Percentiles rank a stretch among this genome's conserved stretches.
Evolutionary conservation across 257 asterid species (phyloP).

Genomic region (Paraleonurus japonicus): DNA sequence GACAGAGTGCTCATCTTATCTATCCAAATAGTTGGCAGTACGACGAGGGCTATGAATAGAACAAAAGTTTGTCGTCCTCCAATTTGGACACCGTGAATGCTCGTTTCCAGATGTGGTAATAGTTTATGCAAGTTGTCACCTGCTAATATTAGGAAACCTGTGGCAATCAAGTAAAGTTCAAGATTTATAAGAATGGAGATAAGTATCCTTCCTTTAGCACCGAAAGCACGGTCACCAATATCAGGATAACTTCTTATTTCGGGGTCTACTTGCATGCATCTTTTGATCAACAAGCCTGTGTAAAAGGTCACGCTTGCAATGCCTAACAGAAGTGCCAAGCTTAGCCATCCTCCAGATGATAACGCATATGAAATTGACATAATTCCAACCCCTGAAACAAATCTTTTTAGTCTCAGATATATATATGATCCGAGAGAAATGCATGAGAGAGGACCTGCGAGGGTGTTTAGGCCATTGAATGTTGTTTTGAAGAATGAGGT

Average conservation of each 20-base stretch:
- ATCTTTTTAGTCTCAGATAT: not conserved
- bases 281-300: slow-evolving; percentile 50
- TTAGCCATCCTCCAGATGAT: slow-evolving; percentile 68
- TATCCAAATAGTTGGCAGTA: slow-evolving; percentile 53
- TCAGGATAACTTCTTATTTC: slow-evolving; percentile 54
- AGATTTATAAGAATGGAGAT: slow-evolving; percentile 44
- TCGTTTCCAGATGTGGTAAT: slow-evolving; percentile 31
- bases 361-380: slow-evolving; percentile 59
- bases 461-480: slow-evolving; percentile 58
- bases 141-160: slow-evolving; percentile 54
- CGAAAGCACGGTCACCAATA: slow-evolving; percentile 54
- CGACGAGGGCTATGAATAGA: slow-evolving; percentile 36
- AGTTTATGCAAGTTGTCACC: slow-evolving; percentile 53
- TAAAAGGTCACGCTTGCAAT: slow-evolving; percentile 50
- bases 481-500: slow-evolving; percentile 43
- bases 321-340: slow-evolving; percentile 42
- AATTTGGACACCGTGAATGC: slow-evolving; percentile 31
- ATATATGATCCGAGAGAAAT: not conserved
- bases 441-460: slow-evolving; percentile 42
- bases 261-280: slow-evolving; percentile 55
- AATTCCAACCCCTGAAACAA: slow-evolving; percentile 52
- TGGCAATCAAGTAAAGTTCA: slow-evolving; percentile 63
- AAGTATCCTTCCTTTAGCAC: slow-evolving; percentile 41
- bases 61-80: slow-evolving; percentile 45
- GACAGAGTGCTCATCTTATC: slow-evolving; percentile 52